Base-by-base conservation (phyloP, 148 eudicot genomes). In the Cornus suecica region DNA sequence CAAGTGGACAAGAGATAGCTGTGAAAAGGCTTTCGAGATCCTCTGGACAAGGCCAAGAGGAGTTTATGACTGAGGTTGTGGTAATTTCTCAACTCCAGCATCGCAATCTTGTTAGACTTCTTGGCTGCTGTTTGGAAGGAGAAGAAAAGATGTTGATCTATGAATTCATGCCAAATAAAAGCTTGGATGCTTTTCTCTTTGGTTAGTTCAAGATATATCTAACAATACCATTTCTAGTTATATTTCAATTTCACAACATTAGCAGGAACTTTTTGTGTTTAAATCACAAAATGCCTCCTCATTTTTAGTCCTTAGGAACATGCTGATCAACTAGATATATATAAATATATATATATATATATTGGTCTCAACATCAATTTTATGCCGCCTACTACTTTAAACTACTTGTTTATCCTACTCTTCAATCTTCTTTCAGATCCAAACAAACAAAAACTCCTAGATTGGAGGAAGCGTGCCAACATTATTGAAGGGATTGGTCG, bases 391-490 rank as follows among this genome's bases (percentile, higher is more conserved):
- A 48, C 54, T 3, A 11, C 15, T 48, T 37, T 37, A 37, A 37
- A 8, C 42, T 37, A 37, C 20, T 4, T 11, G 18, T 48, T 48
- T 1, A 11, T 48, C 15, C 18, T 48, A 11, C 15, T 14, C 18
- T 13, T 20, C n/a, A 27, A 37, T 23, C 16, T 48, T 26, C 10
- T 7, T 45, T 42, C 84, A 71, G 80, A 70, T 75, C 48, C 74
- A 71, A 37, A 64, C 45, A 76, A 76, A 34, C 67, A 70, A 70
- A 64, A 54, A 61, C 10, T 69, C 25, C 80, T 85, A 51, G 79
- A 85, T 63, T 87, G 90, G 90, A 30, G 66, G 18, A 87, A 83
- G 65, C 82, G 90, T 51, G 79, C 80, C 78, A 77, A 80, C 58
- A 48, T 48, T 48, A 48, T 48, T 48, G 54, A 48, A 48, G 54